These are phyloP conservation scores for Nicotiana otophora DNA, from an alignment of 257 asterid genomes.

Conservation along the genomic window DNA sequence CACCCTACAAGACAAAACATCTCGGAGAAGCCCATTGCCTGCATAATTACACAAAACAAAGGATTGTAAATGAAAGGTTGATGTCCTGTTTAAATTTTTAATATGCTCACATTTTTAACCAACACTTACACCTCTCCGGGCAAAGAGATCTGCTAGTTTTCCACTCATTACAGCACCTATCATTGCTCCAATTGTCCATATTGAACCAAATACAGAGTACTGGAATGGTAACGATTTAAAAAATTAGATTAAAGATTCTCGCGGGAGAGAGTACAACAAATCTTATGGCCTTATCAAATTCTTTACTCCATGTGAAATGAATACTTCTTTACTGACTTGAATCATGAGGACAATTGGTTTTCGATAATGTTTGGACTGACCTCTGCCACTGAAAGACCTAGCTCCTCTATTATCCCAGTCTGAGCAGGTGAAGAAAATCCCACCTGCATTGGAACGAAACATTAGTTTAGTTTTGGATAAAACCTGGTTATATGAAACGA, in stretches of 20 bases:
- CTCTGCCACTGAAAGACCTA: slow-evolving; percentile 62
- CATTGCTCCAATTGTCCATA: slow-evolving; percentile 86
- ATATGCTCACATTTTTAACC: not conserved
- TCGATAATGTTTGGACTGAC: slow-evolving; percentile 23
- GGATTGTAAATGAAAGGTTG: not conserved
- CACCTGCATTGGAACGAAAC: slow-evolving; percentile 35
- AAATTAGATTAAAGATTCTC: not conserved
- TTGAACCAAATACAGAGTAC: slow-evolving; percentile 87
- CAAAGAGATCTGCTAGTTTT: slow-evolving; percentile 69
- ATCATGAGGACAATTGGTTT: not conserved
- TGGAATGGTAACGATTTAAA: slow-evolving; percentile 18
- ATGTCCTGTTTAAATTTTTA: not conserved
- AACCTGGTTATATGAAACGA: too few relatives aligned
- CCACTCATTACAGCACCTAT: slow-evolving; percentile 82
- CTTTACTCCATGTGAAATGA: too few relatives aligned
- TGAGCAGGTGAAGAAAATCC: slow-evolving; percentile 90
- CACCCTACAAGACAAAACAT: slow-evolving; percentile 61
- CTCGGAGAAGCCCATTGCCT: slow-evolving; percentile 84
- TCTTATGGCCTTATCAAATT: too few relatives aligned
- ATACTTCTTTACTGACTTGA: too few relatives aligned
- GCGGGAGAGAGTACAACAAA: too few relatives aligned
- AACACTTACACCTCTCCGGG: slow-evolving; percentile 69
- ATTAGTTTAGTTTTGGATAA: not conserved
- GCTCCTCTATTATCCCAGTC: slow-evolving; percentile 60
- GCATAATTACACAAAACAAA: slow-evolving; percentile 19